Evolutionary conservation across 257 asterid genomes (phyloP).

Genomic region (Handroanthus guayacan): DNA sequence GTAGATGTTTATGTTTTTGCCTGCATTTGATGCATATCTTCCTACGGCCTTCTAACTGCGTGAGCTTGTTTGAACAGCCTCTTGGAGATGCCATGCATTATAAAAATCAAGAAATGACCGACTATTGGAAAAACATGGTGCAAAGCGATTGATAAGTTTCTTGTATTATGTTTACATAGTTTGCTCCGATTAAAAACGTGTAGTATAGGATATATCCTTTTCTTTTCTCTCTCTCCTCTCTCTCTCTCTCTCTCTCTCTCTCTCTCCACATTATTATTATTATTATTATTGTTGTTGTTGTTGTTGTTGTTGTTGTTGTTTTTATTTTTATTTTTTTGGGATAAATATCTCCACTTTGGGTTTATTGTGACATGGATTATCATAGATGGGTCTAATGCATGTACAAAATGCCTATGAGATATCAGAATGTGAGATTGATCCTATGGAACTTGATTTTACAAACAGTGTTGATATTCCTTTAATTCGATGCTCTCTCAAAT

Average conservation of each 20-base stretch:
- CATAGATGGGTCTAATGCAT: slow-evolving; percentile 88
- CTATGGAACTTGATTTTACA: slow-evolving; percentile 80
- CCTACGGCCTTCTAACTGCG: background rate
- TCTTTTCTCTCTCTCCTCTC: no score
- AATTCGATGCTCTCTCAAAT: no score
- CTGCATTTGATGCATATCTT: slow-evolving; percentile 1
- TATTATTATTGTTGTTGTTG: no score
- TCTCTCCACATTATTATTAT: no score
- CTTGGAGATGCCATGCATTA: slow-evolving; percentile 73
- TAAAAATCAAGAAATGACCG: slow-evolving; percentile 62
- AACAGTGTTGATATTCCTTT: no score
- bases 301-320: no score
- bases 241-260: no score
- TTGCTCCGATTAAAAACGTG: no score
- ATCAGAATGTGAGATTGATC: slow-evolving; percentile 85
- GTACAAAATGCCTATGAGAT: slow-evolving; percentile 75
- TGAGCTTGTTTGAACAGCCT: slow-evolving; percentile 53
- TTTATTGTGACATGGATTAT: no score
- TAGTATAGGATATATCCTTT: no score
- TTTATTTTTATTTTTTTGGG: no score
- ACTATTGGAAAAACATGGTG: slow-evolving; percentile 68
- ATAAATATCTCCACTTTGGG: no score
- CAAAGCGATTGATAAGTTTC: slow-evolving; percentile 53
- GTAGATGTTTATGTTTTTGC: slow-evolving; percentile 13
- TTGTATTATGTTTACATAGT: background rate